These are phyloP conservation scores for Phialocephala subalpina DNA, from an alignment of 2,329 filamentous ascomycete species.

Conservation along the genomic window DNA sequence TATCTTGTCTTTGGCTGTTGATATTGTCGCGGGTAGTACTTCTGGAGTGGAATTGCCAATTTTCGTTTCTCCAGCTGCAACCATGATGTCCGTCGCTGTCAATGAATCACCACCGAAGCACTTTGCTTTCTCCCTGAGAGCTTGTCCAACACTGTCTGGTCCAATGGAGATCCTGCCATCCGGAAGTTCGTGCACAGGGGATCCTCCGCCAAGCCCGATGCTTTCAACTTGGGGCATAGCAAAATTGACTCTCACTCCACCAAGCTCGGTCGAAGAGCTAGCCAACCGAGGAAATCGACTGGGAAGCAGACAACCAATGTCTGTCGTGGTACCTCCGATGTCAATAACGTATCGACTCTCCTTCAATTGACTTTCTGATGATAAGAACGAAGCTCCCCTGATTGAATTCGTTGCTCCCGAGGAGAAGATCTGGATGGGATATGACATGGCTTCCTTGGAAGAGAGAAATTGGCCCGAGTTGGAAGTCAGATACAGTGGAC, in stretches of 20 bases:
- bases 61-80: slow-evolving; percentile 7
- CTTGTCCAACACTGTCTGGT: slow-evolving; percentile 17
- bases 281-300: slow-evolving; percentile 16
- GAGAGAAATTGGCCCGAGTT: slow-evolving; percentile 67
- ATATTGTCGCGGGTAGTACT: not conserved
- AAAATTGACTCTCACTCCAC: slow-evolving; percentile 17
- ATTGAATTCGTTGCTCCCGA: slow-evolving; percentile 69
- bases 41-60: slow-evolving; percentile 1
- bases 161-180: slow-evolving; percentile 5
- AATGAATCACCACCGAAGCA: slow-evolving; percentile 4
- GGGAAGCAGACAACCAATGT: slow-evolving; percentile 52
- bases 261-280: slow-evolving; percentile 2
- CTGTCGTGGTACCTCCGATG: slow-evolving; percentile 65
- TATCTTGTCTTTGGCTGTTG: slow-evolving; percentile 4
- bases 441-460: slow-evolving; percentile 56
- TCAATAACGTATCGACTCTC: slow-evolving; percentile 54
- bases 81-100: slow-evolving; percentile 15
- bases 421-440: slow-evolving; percentile 67
- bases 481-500: slow-evolving; percentile 65
- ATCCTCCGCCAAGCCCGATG: slow-evolving; percentile 21
- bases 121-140: not conserved
- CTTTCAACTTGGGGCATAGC: slow-evolving; percentile 18
- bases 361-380: not conserved
- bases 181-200: not conserved
- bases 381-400: slow-evolving; percentile 65